Evolutionary conservation across 2,329 filamentous ascomycete species (phyloP), one percentile per base, ranked within the genome.

Genomic region (Hypoxylon sp.): DNA sequence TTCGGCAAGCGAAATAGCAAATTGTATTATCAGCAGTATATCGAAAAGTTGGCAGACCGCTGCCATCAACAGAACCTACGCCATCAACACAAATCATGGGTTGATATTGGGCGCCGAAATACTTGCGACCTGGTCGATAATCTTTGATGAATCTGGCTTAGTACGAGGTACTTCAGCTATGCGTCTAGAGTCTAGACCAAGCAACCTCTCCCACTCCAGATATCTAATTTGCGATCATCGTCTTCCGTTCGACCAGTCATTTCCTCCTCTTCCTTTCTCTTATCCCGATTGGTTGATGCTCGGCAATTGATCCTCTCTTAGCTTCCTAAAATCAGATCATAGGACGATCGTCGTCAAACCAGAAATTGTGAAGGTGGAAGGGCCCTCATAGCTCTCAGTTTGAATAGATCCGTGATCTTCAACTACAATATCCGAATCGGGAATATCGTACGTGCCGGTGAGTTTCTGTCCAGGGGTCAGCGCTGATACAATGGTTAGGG

Each of bases 391-490:
- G 4, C 30, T 39, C 16, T 60, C 51, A 0, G 45, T 46, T 7
- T 51, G 27, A 2, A 56, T 21, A 5, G 51, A 60, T 5, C 37
- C 37, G n/a, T 46, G 27, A 21, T 51, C 46, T 3, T 53, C 45
- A 37, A 61, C 9, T 30, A 47, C 25, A 8, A 56, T 47, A 8
- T 47, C 45, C 16, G 34, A 56, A 27, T 39, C 45, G 34, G 51
- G 30, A 29, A 64, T 51, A 19, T 46, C 5, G 37, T 52, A 23
- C 6, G 30, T 52, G 25, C 62, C 52, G 1, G 39, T 47, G 9
- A 46, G 29, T 39, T 65, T 61, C 32, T 45, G 34, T 21, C 16
- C 56, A 3, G 37, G 46, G 14, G 37, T 21, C 12, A 59, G 54
- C 12, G 29, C 41, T 16, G 32, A 41, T 7, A 48, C 27, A n/a